Evolutionary conservation across 2,329 filamentous ascomycete species (phyloP), one percentile per base, ranked within the genome.

Genomic region (Ceratocystis albifundus): DNA sequence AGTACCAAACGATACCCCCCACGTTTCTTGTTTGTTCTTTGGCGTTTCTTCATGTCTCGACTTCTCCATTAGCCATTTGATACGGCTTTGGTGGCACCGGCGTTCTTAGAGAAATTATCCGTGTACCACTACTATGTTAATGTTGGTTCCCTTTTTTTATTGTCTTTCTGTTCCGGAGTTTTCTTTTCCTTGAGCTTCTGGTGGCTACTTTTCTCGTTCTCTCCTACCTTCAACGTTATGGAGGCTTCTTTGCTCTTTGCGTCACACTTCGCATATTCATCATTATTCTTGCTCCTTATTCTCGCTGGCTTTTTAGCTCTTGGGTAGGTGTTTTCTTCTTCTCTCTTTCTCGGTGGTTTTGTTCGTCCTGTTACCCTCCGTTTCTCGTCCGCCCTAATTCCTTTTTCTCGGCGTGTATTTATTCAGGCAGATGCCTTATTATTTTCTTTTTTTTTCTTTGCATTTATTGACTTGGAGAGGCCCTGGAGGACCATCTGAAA

Each of bases 1-100:
- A 68, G 67, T 68, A 68, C 67, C 67, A 64, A 66, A 68, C 67
- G 67, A 68, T 68, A 68, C 64, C 67, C 66, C 67, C 64, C 67
- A 62, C 67, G 64, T 69, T 69, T 59, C 63, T 67, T 69, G 59
- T 66, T 69, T 66, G 50, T 61, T 59, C 28, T 68, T 64, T 67
- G 44, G 62, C 62, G 53, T 63, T 62, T 68, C 45, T 48, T 66
- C 28, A 59, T 50, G 64, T 46, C 61, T 62, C 64, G 59, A 45
- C 25, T 61, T 64, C 53, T 57, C 53, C 28, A 59, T 59, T 59
- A 59, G 53, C 53, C 53, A 32, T 59, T 59, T 59, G 53, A 59
- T 59, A 36, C 28, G 53, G 53, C 53, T 36, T 67, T 63, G 61
- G 61, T 63, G 61, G 46, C 44, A 63, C 44, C 55, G 64, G 64